phyloP scores from a whole-genome alignment of 192 early-diverging fungal genomes.

The Gamsiella multidivaricata region DNA sequence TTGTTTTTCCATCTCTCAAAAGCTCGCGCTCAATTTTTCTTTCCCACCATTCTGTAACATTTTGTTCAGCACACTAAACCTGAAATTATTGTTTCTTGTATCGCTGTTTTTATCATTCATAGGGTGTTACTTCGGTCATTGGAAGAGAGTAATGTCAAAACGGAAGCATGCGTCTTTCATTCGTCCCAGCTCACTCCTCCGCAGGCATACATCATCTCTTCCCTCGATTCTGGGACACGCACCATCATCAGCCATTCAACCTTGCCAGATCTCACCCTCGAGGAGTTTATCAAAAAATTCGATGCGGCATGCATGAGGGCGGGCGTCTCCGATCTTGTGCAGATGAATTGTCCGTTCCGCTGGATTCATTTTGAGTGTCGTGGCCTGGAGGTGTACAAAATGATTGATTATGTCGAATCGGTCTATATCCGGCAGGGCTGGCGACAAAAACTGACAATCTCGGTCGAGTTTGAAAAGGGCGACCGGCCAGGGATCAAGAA shows the following conservation, averaged over 20 bases:
- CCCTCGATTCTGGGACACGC: conserved; percentile 58
- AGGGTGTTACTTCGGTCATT: conserved; percentile 53
- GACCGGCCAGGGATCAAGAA: conserved; percentile 67
- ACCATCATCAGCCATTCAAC: conserved; percentile 76
- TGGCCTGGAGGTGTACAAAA: conserved; percentile 57
- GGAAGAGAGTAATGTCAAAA: conserved; percentile 57
- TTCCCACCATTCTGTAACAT: too few relatives aligned
- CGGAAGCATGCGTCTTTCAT: conserved; percentile 57
- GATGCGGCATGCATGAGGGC: conserved; percentile 37
- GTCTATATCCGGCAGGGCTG: conserved; percentile 53
- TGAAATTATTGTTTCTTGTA: background rate
- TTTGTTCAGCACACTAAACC: too few relatives aligned
- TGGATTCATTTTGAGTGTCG: conserved; percentile 81
- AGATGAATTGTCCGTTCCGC: conserved; percentile 44
- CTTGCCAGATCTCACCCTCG: conserved; percentile 65
- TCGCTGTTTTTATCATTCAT: background rate
- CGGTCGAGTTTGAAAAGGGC: conserved; percentile 77
- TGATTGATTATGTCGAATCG: conserved; percentile 66
- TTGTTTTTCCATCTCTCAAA: too few relatives aligned
- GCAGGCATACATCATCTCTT: conserved; percentile 71
- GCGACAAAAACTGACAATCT: conserved; percentile 64
- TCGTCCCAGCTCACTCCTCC: conserved; percentile 50
- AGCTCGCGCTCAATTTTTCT: too few relatives aligned
- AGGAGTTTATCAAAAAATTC: conserved; percentile 65
- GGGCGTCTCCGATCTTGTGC: conserved; percentile 19